Base-by-base conservation (phyloP, 441 rosid species). In the Gossypium schwendimanii region DNA sequence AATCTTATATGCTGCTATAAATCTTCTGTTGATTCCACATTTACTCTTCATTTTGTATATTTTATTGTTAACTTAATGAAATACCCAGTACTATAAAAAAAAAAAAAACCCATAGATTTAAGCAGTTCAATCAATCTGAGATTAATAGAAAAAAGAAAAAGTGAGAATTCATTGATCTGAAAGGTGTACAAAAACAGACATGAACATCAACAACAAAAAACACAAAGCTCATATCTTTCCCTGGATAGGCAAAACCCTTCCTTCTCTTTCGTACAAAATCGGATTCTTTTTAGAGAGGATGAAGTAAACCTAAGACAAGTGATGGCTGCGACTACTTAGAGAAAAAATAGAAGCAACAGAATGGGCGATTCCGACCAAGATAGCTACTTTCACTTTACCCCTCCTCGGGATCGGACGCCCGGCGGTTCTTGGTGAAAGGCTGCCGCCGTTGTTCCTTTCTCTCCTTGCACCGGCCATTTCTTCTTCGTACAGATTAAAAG, bases 381-480 rank as follows among this genome's bases (percentile, higher is more conserved):
- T 85, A 0, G 82, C 91, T 75, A 82, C 69, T 81, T 85, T 85
- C 49, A 84, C 81, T 64, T 62, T 77, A 0, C 89, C 89, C 76
- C 91, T 84, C 73, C 76, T 84, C 18, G 86, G 86, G 39, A 83
- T 82, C 21, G 63, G 84, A 67, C 89, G 87, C 68, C 78, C 52
- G 0, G 61, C 26, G 1, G 73, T 47, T 52, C 79, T 71, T 36
- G 55, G 20, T 26, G 82, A 55, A 21, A 64, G 47, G 62, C 71
- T 63, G 44, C 78, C 63, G 1, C 58, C 21, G 11, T 47, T 62
- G 52, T 47, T 71, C 70, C 17, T 21, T 6, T 0, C 41, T 15
- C 66, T 72, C 18, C 73, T 71, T 44, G 77, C 71, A 39, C 79
- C 76, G 18, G 62, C 75, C 82, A 78, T 84, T 18, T 71, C 54